Evolutionary conservation across 306 rosid genomes (phyloP).

Genomic region (Gynostemma pentaphyllum): DNA sequence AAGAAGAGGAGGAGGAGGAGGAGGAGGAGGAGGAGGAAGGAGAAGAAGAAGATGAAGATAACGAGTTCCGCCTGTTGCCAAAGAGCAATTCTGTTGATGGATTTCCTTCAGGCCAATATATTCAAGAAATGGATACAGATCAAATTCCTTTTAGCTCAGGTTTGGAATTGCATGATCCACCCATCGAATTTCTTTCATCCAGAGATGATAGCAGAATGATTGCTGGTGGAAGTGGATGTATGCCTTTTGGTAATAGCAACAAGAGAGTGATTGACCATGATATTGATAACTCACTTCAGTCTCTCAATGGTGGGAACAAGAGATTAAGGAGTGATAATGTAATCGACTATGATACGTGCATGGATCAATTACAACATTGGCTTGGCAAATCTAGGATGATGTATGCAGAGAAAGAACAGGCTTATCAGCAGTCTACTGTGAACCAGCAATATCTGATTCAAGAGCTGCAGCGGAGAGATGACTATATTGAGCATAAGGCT

Average conservation of each 20-base stretch:
- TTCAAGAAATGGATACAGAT: constrained; percentile 40
- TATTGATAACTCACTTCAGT: constrained; percentile 35
- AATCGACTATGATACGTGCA: constrained; percentile 38
- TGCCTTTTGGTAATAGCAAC: constrained; percentile 56
- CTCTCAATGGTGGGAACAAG: constrained; percentile 48
- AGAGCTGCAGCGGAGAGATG: constrained; percentile 62
- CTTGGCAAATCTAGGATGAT: constrained; percentile 58
- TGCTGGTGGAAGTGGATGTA: constrained; percentile 33
- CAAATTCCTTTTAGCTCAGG: constrained; percentile 45
- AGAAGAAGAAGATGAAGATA: constrained; percentile 41
- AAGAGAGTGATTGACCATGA: constrained; percentile 55
- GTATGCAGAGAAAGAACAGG: constrained; percentile 46
- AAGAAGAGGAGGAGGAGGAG: constrained; percentile 20
- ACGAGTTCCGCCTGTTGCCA: constrained; percentile 42
- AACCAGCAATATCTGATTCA: constrained; percentile 41
- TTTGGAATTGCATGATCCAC: constrained; percentile 51
- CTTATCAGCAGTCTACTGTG: constrained; percentile 31
- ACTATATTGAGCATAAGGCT: constrained; percentile 35
- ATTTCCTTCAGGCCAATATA: constrained; percentile 46
- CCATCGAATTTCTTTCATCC: constrained; percentile 46
- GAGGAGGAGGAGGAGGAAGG: constrained; percentile 34
- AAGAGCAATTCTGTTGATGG: constrained; percentile 49
- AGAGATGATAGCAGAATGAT: constrained; percentile 56
- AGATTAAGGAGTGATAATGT: constrained; percentile 50
- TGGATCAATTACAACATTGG: constrained; percentile 54